A percentile compares a stretch with the other conserved stretches of the same genome.
These are phyloP conservation scores for Penicillium pancosmium DNA, from an alignment of 495 filamentous ascomycete genomes.

Conservation along the genomic window DNA sequence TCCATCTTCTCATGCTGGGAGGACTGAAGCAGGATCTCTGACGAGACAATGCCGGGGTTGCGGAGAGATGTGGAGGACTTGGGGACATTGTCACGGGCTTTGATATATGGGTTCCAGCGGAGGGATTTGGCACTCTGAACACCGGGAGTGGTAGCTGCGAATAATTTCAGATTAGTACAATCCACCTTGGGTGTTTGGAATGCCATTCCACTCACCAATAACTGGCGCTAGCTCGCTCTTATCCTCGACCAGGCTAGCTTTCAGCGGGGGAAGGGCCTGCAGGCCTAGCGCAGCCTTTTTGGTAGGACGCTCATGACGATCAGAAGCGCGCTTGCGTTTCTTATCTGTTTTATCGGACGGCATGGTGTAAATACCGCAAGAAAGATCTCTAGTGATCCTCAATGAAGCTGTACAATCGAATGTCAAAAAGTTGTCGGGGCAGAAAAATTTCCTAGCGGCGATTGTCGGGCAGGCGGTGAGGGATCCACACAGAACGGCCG, in stretches of 20 bases:
- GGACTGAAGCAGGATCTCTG: slow-evolving; percentile 78
- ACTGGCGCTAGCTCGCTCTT: slow-evolving; percentile 64
- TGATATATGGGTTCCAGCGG: slow-evolving; percentile 65
- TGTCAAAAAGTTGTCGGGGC: slow-evolving; percentile 28
- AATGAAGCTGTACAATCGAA: slow-evolving; percentile 29
- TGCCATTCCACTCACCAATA: slow-evolving; percentile 36
- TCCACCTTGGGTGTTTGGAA: background rate
- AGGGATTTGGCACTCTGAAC: slow-evolving; percentile 58
- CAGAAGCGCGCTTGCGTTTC: slow-evolving; percentile 72
- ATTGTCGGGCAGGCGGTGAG: slow-evolving; percentile 27
- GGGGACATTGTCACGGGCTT: slow-evolving; percentile 46
- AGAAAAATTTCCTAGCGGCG: slow-evolving; percentile 34
- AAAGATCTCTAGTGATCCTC: slow-evolving; percentile 5
- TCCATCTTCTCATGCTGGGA: slow-evolving; percentile 76
- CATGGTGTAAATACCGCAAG: slow-evolving; percentile 41
- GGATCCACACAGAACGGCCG: slow-evolving; percentile 16
- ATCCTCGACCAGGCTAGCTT: slow-evolving; percentile 62
- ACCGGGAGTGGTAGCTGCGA: slow-evolving; percentile 68
- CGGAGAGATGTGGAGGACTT: slow-evolving; percentile 38
- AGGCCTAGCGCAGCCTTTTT: slow-evolving; percentile 65
- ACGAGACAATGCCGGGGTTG: slow-evolving; percentile 44
- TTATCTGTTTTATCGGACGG: slow-evolving; percentile 57
- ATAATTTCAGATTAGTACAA: slow-evolving; percentile 13
- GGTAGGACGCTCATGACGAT: slow-evolving; percentile 54
- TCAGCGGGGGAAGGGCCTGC: slow-evolving; percentile 41